A percentile compares a stretch with the other conserved stretches of the same genome.
These are phyloP conservation scores for Chlorella ohadii DNA, from an alignment of 139 green algal species.

Conservation along the genomic window DNA sequence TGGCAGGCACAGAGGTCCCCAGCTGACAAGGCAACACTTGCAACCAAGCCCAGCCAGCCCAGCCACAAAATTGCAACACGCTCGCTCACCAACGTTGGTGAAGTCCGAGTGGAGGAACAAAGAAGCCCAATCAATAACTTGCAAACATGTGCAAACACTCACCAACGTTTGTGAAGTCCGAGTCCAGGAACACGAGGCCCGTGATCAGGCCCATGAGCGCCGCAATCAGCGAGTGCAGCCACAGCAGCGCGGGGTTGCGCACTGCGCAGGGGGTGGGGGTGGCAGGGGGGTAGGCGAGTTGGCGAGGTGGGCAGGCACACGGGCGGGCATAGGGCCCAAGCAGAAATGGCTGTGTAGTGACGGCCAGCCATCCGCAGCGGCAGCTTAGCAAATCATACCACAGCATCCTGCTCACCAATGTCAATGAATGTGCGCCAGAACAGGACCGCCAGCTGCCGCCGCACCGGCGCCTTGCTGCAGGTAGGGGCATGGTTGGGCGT, in stretches of 20 bases:
- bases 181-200: slow-evolving; percentile 70
- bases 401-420: slow-evolving; percentile 48
- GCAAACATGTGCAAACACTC: too few species aligned
- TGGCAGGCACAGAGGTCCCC: too few species aligned
- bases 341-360: too few species aligned
- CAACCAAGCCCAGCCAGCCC: too few species aligned
- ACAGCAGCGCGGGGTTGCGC: slow-evolving; percentile 75
- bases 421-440: slow-evolving; percentile 78
- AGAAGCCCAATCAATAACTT: too few species aligned
- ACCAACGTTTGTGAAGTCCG: slow-evolving; percentile 43
- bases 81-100: too few species aligned
- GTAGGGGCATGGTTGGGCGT: not conserved
- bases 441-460: slow-evolving; percentile 70
- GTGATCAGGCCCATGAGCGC: slow-evolving; percentile 66
- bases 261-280: not conserved
- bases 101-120: too few species aligned
- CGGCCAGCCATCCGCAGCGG: too few species aligned
- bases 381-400: too few species aligned
- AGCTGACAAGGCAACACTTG: too few species aligned
- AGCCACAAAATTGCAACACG: too few species aligned
- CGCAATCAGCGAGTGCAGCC: slow-evolving; percentile 64
- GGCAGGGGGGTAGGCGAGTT: not conserved
- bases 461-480: slow-evolving; percentile 12
- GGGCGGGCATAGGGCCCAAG: too few species aligned
- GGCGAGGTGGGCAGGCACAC: not conserved